These are phyloP conservation scores for Penicillium italicum DNA, from an alignment of 2,329 filamentous ascomycete species.

Conservation along the genomic window DNA sequence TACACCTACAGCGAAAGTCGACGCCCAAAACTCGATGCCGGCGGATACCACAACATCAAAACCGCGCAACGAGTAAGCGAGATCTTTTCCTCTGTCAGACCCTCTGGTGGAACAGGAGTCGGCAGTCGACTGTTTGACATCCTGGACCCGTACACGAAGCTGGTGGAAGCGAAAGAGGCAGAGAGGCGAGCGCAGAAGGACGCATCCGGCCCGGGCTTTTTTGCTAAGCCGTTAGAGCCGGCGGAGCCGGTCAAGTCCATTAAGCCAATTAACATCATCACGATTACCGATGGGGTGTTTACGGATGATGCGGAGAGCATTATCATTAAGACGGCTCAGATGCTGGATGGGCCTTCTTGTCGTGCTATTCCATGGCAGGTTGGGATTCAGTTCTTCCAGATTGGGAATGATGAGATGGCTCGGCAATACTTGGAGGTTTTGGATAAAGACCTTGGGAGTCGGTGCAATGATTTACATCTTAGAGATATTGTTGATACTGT, in stretches of 20 bases:
- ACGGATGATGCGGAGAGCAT: conserved; percentile 72
- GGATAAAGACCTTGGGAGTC: conserved; percentile 67
- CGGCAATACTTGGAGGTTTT: conserved; percentile 63
- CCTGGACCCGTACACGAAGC: conserved; percentile 65
- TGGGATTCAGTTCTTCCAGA: conserved; percentile 94
- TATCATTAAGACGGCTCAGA: conserved; percentile 64
- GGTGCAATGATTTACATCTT: conserved; percentile 45
- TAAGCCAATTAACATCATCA: conserved; percentile 85
- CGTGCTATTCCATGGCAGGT: conserved; percentile 76
- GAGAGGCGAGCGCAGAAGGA: conserved; percentile 37
- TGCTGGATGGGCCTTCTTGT: conserved; percentile 59
- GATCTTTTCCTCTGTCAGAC: conserved; percentile 68
- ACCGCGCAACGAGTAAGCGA: conserved; percentile 55
- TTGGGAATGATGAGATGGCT: conserved; percentile 69
- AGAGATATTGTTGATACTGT: conserved; percentile 92
- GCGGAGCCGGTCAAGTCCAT: conserved; percentile 35
- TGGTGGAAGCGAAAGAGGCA: conserved; percentile 46
- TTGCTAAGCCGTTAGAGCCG: conserved; percentile 57
- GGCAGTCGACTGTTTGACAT: conserved; percentile 69
- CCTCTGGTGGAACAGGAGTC: conserved; percentile 68
- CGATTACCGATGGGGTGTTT: conserved; percentile 84
- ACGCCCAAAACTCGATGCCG: conserved; percentile 34
- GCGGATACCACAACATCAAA: conserved; percentile 64
- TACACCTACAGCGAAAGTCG: conserved; percentile 29
- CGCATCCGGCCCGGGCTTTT: conserved; percentile 23